A percentile compares a stretch with the other conserved stretches of the same genome.
phyloP scores from a whole-genome alignment of 2,329 filamentous ascomycete genomes.

The Emmonsia crescens region DNA sequence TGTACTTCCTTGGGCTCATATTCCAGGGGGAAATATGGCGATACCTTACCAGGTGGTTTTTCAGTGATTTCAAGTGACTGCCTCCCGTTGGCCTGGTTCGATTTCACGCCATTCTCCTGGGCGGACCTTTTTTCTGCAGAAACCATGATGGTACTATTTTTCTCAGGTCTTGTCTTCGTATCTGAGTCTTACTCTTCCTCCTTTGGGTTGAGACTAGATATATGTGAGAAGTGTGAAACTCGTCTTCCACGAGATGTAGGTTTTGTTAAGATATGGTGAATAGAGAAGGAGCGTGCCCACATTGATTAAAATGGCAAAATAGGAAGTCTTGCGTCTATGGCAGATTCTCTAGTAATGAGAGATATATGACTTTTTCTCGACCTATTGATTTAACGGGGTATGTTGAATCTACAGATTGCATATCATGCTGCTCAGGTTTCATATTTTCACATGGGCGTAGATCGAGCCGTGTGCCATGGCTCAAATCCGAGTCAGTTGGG shows the following conservation, averaged over 20 bases:
- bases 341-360: neutral
- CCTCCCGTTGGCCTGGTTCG: neutral
- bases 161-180: neutral
- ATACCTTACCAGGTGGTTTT: neutral
- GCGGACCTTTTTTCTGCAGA: neutral
- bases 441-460: neutral
- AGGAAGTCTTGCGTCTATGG: neutral
- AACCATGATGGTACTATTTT: neutral
- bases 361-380: neutral
- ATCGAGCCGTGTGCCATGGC: neutral
- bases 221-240: neutral
- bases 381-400: neutral
- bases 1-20: conserved; percentile 22
- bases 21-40: conserved; percentile 4
- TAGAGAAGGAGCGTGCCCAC: neutral
- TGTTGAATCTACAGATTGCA: neutral
- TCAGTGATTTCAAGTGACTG: neutral
- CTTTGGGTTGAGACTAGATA: neutral
- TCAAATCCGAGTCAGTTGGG: neutral
- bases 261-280: neutral
- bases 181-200: neutral
- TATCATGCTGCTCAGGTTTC: neutral
- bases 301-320: neutral
- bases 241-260: neutral
- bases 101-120: neutral